These are phyloP conservation scores for Tuber microsphaerosporum DNA, from an alignment of 495 filamentous ascomycete genomes.

Conservation along the genomic window DNA sequence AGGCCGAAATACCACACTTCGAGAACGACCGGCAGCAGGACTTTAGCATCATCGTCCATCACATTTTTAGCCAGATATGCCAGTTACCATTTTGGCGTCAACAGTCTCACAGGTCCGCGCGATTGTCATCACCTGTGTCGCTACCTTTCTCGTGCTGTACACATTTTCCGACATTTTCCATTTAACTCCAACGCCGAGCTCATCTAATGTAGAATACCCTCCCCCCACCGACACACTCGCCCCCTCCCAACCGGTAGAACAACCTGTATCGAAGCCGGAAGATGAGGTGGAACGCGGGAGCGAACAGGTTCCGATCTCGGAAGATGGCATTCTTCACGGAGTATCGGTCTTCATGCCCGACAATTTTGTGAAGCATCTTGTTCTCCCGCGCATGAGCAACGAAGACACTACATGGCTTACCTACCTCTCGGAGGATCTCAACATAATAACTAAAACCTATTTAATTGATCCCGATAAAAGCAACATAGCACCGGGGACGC, in stretches of 20 bases:
- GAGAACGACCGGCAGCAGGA: background rate
- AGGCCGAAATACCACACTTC: background rate
- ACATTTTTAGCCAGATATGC: background rate
- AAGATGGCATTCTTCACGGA: constrained; percentile 22
- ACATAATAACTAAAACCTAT: constrained; percentile 27
- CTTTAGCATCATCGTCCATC: background rate
- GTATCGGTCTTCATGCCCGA: constrained; percentile 34
- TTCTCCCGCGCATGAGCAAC: constrained; percentile 51
- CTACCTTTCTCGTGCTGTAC: background rate
- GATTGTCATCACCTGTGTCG: background rate
- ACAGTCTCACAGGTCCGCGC: background rate
- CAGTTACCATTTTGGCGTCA: background rate
- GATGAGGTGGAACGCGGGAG: background rate
- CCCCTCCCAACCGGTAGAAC: background rate
- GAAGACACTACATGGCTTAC: constrained; percentile 55
- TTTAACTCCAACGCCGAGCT: background rate
- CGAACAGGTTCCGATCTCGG: background rate
- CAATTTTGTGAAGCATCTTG: constrained; percentile 51
- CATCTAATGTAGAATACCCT: background rate
- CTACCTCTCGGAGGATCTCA: constrained; percentile 24
- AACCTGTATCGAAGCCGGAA: background rate
- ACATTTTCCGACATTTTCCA: background rate
- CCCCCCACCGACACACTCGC: background rate
- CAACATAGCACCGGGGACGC: constrained; percentile 12
- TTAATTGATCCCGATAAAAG: constrained; percentile 21